Conservation (phyloP, 345 rosid genomes). For the Eucalyptus erythrocorys region DNA sequence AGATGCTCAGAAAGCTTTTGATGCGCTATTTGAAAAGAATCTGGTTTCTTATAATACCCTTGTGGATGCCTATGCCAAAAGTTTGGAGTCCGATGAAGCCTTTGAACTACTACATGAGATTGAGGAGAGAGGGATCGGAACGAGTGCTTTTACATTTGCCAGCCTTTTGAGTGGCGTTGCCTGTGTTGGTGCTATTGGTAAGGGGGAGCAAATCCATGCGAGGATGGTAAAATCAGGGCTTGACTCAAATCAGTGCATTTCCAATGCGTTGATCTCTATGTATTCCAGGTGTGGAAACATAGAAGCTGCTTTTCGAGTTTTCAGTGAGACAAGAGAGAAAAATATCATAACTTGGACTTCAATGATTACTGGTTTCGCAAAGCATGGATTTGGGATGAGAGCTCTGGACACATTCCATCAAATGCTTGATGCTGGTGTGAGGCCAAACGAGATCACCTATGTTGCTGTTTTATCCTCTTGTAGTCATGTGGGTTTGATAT, state of each 20-base stretch:
- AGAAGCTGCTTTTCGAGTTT: slow-evolving; percentile 47
- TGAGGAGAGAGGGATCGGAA: background rate
- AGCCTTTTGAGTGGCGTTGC: background rate
- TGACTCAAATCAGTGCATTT: slow-evolving; percentile 21
- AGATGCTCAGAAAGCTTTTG: background rate
- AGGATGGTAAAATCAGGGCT: slow-evolving; percentile 42
- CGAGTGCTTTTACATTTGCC: background rate
- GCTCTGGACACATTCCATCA: slow-evolving; percentile 43
- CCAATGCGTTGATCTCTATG: slow-evolving; percentile 63
- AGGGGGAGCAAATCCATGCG: slow-evolving; percentile 66
- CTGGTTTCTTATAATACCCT: background rate
- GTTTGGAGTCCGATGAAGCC: background rate
- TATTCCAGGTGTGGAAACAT: slow-evolving; percentile 62
- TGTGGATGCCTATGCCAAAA: background rate
- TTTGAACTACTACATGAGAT: background rate
- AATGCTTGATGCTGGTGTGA: slow-evolving; percentile 35
- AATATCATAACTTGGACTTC: slow-evolving; percentile 73
- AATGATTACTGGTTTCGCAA: slow-evolving; percentile 64
- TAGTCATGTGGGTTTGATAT: slow-evolving; percentile 60
- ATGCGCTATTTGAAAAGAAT: background rate
- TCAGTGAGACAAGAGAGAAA: slow-evolving; percentile 21
- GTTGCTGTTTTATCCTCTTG: slow-evolving; percentile 61
- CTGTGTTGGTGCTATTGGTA: background rate
- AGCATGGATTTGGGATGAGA: slow-evolving; percentile 51
- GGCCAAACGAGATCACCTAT: slow-evolving; percentile 55